phyloP scores from a whole-genome alignment of 2,329 filamentous ascomycete species.

The Venturia oleaginea region DNA sequence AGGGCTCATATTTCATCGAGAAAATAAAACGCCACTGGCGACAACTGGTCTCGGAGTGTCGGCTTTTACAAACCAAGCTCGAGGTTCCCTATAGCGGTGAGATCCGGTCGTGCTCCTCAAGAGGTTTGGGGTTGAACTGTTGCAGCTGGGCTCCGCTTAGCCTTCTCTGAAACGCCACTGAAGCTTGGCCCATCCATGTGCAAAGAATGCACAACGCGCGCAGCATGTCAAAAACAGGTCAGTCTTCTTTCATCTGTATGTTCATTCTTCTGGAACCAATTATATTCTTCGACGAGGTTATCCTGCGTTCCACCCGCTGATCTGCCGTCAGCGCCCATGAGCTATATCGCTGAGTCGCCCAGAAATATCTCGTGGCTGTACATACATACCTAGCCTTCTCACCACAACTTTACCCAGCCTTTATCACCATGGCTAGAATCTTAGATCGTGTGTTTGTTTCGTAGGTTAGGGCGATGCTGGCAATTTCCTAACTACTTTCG shows the following conservation, averaged over 20 bases:
- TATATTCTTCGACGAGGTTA: background rate
- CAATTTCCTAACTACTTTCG: background rate
- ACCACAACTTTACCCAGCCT: conserved; percentile 1
- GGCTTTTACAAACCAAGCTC: background rate
- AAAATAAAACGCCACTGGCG: background rate
- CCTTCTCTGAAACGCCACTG: background rate
- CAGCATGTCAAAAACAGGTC: background rate
- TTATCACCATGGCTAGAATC: background rate
- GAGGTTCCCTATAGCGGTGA: background rate
- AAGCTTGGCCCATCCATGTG: conserved; percentile 1
- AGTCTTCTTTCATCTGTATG: background rate
- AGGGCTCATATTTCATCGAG: background rate
- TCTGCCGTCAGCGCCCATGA: conserved; percentile 1
- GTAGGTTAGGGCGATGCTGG: background rate
- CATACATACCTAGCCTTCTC: background rate
- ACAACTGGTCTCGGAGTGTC: background rate
- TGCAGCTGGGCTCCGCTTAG: background rate
- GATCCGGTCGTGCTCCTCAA: background rate
- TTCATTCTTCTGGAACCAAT: conserved; percentile 4
- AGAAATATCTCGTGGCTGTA: background rate
- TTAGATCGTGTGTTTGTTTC: background rate
- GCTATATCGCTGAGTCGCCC: background rate
- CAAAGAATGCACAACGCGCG: background rate
- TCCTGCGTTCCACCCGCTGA: background rate
- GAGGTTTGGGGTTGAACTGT: conserved; percentile 1